phyloP scores from a whole-genome alignment of 23 red algal species.

The Gracilaria gracilis region DNA sequence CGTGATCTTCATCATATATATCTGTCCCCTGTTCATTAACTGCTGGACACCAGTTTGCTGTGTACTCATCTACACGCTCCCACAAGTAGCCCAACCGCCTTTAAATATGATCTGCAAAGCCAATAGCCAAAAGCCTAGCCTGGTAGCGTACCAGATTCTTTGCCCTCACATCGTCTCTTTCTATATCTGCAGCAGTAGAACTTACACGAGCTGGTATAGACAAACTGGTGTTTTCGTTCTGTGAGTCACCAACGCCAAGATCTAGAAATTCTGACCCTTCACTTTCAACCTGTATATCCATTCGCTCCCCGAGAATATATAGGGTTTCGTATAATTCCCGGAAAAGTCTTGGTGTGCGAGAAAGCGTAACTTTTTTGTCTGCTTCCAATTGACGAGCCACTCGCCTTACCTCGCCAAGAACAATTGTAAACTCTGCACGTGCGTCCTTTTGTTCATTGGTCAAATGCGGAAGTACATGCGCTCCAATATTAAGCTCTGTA shows the following conservation, averaged over 20 bases:
- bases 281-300: too few species aligned
- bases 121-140: too few species aligned
- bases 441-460: background rate
- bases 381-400: background rate
- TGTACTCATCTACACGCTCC: background rate
- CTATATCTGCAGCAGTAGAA: too few species aligned
- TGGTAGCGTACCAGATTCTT: background rate
- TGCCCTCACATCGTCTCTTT: background rate
- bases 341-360: background rate
- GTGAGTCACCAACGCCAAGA: too few species aligned
- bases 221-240: too few species aligned
- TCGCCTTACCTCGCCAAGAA: background rate
- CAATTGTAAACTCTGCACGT: background rate
- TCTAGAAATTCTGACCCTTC: too few species aligned
- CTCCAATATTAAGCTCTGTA: background rate
- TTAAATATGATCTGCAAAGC: background rate
- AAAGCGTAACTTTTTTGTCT: background rate
- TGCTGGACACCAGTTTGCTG: background rate
- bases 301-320: background rate
- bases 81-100: background rate
- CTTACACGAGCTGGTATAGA: too few species aligned
- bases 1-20: too few species aligned
- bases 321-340: slow-evolving; percentile 4
- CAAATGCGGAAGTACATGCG: slow-evolving; percentile 3
- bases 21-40: too few species aligned